Base-by-base conservation (phyloP, 768 basidiomycete species). In the Lactarius pseudohatsudake region DNA sequence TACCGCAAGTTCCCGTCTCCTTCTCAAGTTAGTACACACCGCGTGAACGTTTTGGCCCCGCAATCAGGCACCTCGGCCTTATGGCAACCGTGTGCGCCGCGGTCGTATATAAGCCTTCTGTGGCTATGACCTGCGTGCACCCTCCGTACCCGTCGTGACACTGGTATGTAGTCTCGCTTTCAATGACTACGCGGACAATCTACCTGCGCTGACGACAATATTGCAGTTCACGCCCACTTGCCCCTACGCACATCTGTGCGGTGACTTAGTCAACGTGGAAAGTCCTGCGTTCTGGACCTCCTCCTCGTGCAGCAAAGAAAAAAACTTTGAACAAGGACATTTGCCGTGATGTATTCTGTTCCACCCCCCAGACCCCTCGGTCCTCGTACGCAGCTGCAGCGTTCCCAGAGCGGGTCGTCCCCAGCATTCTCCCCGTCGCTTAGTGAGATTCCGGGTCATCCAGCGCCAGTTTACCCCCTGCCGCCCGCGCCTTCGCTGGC, bases 31-130 rank as follows among this genome's bases (percentile, higher is more conserved):
- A 67, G 66, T 30, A 30, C 53, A 53, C 66, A 50, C 57, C 66
- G 62, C 66, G 50, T 64, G 62, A 67, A 64, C 8, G 53, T 36
- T 67, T 57, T 67, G 53, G 62, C 66, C 66, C 36, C 32, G 34
- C 62, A 67, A 38, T 67, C 66, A 67, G 66, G 66, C 66, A 65
- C 64, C 59, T 59, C 28, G 65, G 57, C 66, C 62, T 67, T 64
- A 64, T 67, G 62, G 62, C 66, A 67, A 30, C 62, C 57, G 38
- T 59, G 66, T 45, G 61, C 18, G 57, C 47, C 55, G 55, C 57
- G 38, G 34, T 16, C 3, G 38, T 67, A 64, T 67, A 67, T 64
- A 67, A 64, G n/a, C 58, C 62, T 57, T 28, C 32, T 15, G 32
- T 41, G 66, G 53, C 66, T 20, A 56, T 11, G 62, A 43, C 43